Evolutionary conservation across 805 yeast species (phyloP), one percentile per base, ranked within the genome.

Genomic region (Ascoidea rubescens): DNA sequence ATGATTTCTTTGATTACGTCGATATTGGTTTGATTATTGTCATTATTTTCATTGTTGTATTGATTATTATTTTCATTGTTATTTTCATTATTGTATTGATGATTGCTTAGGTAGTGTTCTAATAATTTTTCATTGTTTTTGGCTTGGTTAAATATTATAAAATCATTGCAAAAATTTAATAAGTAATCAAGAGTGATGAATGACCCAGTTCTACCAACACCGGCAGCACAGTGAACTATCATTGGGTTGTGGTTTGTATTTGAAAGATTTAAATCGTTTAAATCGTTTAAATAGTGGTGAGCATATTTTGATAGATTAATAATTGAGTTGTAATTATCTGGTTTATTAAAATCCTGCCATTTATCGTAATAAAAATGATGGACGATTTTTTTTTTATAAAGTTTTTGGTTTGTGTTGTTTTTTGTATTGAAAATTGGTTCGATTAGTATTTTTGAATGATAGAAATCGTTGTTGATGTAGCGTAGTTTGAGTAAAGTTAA

Each of bases 171-270:
- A 31, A 48, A 52, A 50, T 65, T 66, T 52, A 70, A 58, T 4
- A 71, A 50, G 52, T 68, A 74, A 60, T 87, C 93, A 45, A 84
- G 66, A 0, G 88, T 77, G 50, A 87, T 78, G 59, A 80, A 85
- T 0, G 96, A 88, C 0, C 99, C 98, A 0, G 98, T 87, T 53
- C 99, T 72, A 5, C 99, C 99, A 59, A 95, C 90, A 0, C 99
- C 99, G 0, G 99, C 98, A 4, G 96, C 87, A 61, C 99, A 91
- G 64, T 93, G 98, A 8, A 83, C 84, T 50, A 87, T 63, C 5
- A 82, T 67, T 14, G 91, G 89, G 17, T 55, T 55, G 12, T 32
- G 14, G 16, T 37, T 53, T 53, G 14, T 16, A 46, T 31, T 47
- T 32, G 45, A 16, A 57, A 45, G 17, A 10, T 10, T 5, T 28